Conservation (phyloP, 1,284 basidiomycete genomes). For the Pseudozyma pruni region DNA sequence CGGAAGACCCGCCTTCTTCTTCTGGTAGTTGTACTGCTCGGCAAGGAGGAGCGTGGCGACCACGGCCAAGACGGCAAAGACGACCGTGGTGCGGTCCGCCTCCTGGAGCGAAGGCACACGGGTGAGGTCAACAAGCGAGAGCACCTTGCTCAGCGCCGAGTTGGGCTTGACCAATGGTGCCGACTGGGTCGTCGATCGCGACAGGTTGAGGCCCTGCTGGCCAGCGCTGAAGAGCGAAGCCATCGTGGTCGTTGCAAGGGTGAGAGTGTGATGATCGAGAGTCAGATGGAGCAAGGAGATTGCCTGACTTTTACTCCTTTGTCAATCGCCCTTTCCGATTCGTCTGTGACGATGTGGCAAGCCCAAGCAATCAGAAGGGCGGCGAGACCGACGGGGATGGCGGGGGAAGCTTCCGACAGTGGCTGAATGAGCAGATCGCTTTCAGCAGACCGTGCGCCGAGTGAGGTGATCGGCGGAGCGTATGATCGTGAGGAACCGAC, state of each 20-base stretch:
- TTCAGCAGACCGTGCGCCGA: slow-evolving; percentile 7
- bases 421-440: slow-evolving; percentile 14
- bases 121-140: slow-evolving; percentile 40
- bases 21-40: slow-evolving; percentile 60
- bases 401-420: slow-evolving; percentile 1
- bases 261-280: not conserved
- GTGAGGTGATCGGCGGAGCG: not conserved
- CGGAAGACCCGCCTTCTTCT: slow-evolving; percentile 61
- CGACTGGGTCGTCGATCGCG: slow-evolving; percentile 17
- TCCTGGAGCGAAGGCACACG: slow-evolving; percentile 43
- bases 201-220: slow-evolving; percentile 46
- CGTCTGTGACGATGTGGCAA: not conserved
- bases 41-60: slow-evolving; percentile 51
- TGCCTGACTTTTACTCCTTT: not conserved
- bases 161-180: slow-evolving; percentile 9
- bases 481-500: too few species aligned
- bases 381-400: not conserved
- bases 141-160: slow-evolving; percentile 34
- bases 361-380: not conserved
- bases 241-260: slow-evolving; percentile 12
- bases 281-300: slow-evolving; percentile 7
- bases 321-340: not conserved
- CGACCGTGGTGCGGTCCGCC: slow-evolving; percentile 46
- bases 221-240: slow-evolving; percentile 39
- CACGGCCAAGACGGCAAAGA: slow-evolving; percentile 55